Percentiles rank a stretch among this genome's conserved stretches.
Conservation (phyloP, 1,139 yeast species). For the Sugiyamaella grinbergsii region DNA sequence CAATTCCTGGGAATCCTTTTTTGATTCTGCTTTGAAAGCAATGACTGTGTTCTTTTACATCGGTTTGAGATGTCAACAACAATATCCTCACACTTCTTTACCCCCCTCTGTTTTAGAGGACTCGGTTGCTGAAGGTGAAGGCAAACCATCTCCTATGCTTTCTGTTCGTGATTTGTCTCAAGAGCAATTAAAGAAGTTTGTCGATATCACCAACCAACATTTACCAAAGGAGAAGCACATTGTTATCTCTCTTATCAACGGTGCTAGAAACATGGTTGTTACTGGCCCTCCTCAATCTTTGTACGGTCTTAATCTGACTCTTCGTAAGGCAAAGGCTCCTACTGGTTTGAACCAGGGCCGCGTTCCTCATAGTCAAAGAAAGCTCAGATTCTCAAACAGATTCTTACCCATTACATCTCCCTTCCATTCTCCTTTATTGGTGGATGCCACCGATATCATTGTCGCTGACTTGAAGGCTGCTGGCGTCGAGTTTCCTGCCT, state of each 20-base stretch:
- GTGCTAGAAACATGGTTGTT: slow-evolving; percentile 93
- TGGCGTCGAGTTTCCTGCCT: slow-evolving; percentile 57
- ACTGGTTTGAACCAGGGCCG: slow-evolving; percentile 94
- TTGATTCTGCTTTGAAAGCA: slow-evolving; percentile 70
- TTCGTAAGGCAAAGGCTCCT: slow-evolving; percentile 94
- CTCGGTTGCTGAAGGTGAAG: slow-evolving; percentile 91
- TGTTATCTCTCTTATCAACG: slow-evolving; percentile 86
- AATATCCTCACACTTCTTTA: slow-evolving; percentile 90
- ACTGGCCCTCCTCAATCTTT: slow-evolving; percentile 99
- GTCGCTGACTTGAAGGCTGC: slow-evolving; percentile 63
- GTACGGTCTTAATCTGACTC: slow-evolving; percentile 88
- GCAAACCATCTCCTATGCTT: slow-evolving; percentile 96
- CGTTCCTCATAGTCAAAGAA: slow-evolving; percentile 89
- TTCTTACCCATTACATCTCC: slow-evolving; percentile 96
- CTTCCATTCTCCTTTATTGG: slow-evolving; percentile 88
- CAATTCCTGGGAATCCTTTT: slow-evolving; percentile 82
- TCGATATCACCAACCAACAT: slow-evolving; percentile 87
- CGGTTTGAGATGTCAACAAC: slow-evolving; percentile 87
- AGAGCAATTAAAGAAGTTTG: slow-evolving; percentile 75
- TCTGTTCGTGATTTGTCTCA: slow-evolving; percentile 84
- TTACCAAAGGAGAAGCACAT: slow-evolving; percentile 90
- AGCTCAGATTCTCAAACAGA: slow-evolving; percentile 87
- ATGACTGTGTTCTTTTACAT: slow-evolving; percentile 85
- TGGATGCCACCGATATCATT: slow-evolving; percentile 68
- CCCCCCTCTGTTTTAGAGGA: slow-evolving; percentile 95